Conservation (phyloP, 2,329 filamentous ascomycete species). For the Aspergillus spinulosporus region DNA sequence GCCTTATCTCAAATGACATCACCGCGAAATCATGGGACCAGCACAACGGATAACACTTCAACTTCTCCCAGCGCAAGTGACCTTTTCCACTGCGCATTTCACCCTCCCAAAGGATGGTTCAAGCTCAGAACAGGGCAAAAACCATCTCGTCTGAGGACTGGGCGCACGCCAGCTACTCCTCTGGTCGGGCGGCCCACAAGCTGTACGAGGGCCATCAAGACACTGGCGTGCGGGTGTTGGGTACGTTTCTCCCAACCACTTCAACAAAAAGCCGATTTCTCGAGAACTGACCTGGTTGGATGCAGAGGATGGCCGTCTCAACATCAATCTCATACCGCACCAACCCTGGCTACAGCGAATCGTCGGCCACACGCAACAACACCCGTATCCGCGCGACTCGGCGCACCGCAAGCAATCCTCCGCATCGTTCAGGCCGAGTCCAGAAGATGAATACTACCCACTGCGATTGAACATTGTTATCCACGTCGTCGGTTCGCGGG, state of each 20-base stretch:
- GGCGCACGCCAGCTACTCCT: not conserved
- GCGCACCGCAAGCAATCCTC: constrained; percentile 12
- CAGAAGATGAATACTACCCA: constrained; percentile 12
- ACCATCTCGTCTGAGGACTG: constrained; percentile 11
- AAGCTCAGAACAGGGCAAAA: not conserved
- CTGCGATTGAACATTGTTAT: constrained; percentile 63
- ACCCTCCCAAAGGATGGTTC: not conserved
- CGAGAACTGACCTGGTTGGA: no score
- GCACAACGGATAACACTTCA: not conserved
- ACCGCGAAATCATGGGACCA: not conserved
- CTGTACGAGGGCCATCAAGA: constrained; percentile 7
- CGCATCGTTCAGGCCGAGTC: not conserved
- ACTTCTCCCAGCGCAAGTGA: not conserved
- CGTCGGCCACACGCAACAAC: constrained; percentile 52
- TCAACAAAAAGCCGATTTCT: no score
- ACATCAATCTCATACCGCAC: constrained; percentile 76
- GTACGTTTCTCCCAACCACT: constrained; percentile 7
- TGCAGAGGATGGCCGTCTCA: constrained; percentile 72
- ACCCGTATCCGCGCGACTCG: not conserved
- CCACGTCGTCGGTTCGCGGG: constrained; percentile 72
- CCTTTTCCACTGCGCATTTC: not conserved
- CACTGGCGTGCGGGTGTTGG: constrained; percentile 24
- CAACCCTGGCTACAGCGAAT: constrained; percentile 66
- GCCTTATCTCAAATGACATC: not conserved
- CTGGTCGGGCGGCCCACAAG: not conserved